Conservation (phyloP, 306 rosid species). For the Luffa acutangula region DNA sequence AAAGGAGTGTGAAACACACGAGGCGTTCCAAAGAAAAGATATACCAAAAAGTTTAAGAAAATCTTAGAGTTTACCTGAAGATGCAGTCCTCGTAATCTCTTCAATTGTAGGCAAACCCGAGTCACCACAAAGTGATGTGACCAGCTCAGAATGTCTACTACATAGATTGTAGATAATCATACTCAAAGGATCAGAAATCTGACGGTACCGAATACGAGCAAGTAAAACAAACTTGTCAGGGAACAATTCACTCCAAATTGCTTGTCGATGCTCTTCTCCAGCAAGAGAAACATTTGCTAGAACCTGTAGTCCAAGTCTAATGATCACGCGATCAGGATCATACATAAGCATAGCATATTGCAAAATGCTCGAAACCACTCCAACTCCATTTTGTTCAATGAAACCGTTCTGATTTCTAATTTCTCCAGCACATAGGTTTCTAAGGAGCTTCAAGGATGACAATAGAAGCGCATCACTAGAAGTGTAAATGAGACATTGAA, state of each 20-base stretch:
- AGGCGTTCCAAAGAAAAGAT: background rate
- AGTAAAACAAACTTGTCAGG: slow-evolving; percentile 31
- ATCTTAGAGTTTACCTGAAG: slow-evolving; percentile 29
- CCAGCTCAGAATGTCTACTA: slow-evolving; percentile 39
- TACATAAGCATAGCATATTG: slow-evolving; percentile 18
- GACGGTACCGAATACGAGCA: slow-evolving; percentile 29
- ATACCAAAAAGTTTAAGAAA: background rate
- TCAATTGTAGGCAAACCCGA: slow-evolving; percentile 33
- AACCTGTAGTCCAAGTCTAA: slow-evolving; percentile 57
- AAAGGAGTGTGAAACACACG: background rate
- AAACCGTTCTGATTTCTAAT: slow-evolving; percentile 36
- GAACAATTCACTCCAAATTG: slow-evolving; percentile 42
- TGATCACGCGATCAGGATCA: slow-evolving; percentile 22
- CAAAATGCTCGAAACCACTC: slow-evolving; percentile 28
- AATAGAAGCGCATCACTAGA: slow-evolving; percentile 17
- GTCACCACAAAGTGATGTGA: slow-evolving; percentile 25
- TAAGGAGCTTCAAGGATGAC: slow-evolving; percentile 38
- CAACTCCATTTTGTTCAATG: slow-evolving; percentile 42
- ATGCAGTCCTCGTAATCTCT: slow-evolving; percentile 45
- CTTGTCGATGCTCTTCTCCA: slow-evolving; percentile 47
- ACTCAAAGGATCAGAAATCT: slow-evolving; percentile 55
- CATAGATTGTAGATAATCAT: slow-evolving; percentile 51
- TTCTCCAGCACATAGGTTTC: slow-evolving; percentile 74
- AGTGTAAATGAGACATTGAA: slow-evolving; percentile 14
- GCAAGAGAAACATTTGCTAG: slow-evolving; percentile 73